These are phyloP conservation scores for Euphorbia schlechtendalii DNA, from an alignment of 441 rosid species.

Conservation along the genomic window DNA sequence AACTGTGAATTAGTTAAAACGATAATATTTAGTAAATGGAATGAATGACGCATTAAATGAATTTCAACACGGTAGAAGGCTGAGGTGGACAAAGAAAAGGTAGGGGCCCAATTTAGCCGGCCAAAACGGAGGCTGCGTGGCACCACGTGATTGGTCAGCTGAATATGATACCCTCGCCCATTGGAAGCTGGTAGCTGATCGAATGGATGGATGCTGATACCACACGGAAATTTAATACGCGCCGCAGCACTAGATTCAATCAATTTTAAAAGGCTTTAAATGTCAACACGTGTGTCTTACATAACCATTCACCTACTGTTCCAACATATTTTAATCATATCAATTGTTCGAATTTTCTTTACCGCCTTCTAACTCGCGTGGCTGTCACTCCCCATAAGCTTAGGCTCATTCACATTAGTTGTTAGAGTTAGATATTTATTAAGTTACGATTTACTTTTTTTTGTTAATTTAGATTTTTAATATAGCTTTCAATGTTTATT, in stretches of 20 bases:
- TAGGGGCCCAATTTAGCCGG: conserved; percentile 16
- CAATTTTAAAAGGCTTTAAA: not conserved
- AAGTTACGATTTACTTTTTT: too few species aligned
- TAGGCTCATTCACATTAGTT: too few species aligned
- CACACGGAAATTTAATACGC: conserved; percentile 24
- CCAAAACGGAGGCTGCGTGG: conserved; percentile 13
- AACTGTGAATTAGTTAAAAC: too few species aligned
- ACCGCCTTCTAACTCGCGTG: too few species aligned
- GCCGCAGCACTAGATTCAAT: conserved; percentile 20
- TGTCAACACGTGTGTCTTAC: not conserved
- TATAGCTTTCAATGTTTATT: too few species aligned
- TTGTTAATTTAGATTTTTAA: too few species aligned
- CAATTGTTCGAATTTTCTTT: too few species aligned
- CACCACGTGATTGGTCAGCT: conserved; percentile 17
- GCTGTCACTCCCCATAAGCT: too few species aligned
- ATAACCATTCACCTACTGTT: conserved; percentile 2
- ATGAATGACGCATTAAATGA: too few species aligned
- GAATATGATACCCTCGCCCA: conserved; percentile 23
- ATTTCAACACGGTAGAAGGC: not conserved
- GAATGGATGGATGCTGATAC: conserved; percentile 22
- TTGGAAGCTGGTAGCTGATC: conserved; percentile 11
- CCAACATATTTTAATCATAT: conserved; percentile 1
- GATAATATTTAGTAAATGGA: too few species aligned
- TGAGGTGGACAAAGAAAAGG: not conserved
- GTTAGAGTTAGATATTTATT: too few species aligned